Base-by-base conservation (phyloP, 352 stramenopile species). In the Globisporangium emineosum region DNA sequence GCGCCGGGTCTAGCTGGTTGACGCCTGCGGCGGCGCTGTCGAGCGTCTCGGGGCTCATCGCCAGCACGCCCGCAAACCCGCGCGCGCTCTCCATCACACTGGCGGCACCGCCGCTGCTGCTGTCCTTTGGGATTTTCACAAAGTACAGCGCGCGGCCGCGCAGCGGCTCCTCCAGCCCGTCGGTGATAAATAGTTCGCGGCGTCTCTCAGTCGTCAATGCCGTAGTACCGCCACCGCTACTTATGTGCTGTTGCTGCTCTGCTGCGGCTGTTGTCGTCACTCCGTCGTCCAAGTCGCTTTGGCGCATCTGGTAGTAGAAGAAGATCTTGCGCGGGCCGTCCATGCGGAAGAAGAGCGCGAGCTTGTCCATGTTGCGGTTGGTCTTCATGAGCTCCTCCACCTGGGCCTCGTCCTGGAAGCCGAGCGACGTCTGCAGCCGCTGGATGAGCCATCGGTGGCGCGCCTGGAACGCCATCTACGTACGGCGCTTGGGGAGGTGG, bases 391-490 rank as follows among this genome's bases (percentile, higher is more conserved):
- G 76, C 62, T 93, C 86, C 62, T 94, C 83, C 21, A 94, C 78
- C 33, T 91, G 80, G 40, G 74, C 69, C 57, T 93, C 86, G 52
- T 93, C 83, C 5, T 73, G 66, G 64, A 94, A 91, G 17, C 82
- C 81, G n/a, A 94, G 71, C 7, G 77, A 70, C 15, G 83, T 72
- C 65, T 94, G 83, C 55, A 94, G 64, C 30, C 86, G 84, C 79
- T 93, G 83, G 60, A 94, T 90, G 67, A 93, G 80, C 86, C 86
- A 94, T 63, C 83, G 83, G 57, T 94, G 86, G 21, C 86, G 80
- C 49, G 82, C 86, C 69, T 94, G 86, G 83, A 94, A 93, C 62
- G 86, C 85, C 85, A 93, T 93, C 17, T 43, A 23, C 30, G n/a
- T n/a, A n/a, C n/a, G n/a, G 54, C 35, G 37, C 37, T 17, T 45